phyloP scores from a whole-genome alignment of 331 rosid genomes.

The Malus hybrid region DNA sequence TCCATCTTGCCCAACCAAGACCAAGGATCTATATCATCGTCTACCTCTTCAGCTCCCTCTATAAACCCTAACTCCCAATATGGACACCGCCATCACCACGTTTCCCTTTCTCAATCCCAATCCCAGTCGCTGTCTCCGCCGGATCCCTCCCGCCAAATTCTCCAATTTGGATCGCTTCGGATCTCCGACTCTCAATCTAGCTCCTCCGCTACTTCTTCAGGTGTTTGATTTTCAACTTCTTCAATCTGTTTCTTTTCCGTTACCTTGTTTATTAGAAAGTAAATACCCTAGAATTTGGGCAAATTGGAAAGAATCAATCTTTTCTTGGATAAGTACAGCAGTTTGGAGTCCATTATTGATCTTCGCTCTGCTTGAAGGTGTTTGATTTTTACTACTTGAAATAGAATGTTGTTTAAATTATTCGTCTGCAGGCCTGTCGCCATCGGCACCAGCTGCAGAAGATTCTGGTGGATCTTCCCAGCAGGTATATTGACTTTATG shows the following conservation, averaged over 20 bases:
- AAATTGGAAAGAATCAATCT: too few species aligned
- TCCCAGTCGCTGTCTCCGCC: conserved; percentile 16
- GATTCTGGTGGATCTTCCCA: conserved; percentile 46
- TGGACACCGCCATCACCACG: conserved; percentile 28
- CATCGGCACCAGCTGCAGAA: conserved; percentile 39
- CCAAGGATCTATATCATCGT: conserved; percentile 55
- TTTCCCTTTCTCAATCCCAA: conserved; percentile 1
- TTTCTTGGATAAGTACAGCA: not conserved
- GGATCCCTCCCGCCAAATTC: conserved; percentile 24
- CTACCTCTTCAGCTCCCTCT: conserved; percentile 37
- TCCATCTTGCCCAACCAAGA: conserved; percentile 91
- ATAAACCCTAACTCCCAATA: conserved; percentile 58
- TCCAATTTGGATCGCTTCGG: conserved; percentile 43
- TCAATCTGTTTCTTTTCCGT: not conserved
- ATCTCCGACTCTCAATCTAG: conserved; percentile 43
- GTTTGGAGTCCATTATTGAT: not conserved
- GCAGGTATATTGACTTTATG: conserved; percentile 36
- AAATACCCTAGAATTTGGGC: not conserved
- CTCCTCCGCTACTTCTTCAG: conserved; percentile 30
- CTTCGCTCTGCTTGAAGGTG: not conserved
- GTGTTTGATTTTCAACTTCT: conserved; percentile 9
- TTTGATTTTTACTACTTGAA: not conserved
- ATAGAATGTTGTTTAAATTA: conserved; percentile 10
- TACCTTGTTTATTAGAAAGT: not conserved
- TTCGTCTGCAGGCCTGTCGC: conserved; percentile 38